These are phyloP conservation scores for Suillus subaureus DNA, from an alignment of 768 basidiomycete genomes.

Conservation along the genomic window DNA sequence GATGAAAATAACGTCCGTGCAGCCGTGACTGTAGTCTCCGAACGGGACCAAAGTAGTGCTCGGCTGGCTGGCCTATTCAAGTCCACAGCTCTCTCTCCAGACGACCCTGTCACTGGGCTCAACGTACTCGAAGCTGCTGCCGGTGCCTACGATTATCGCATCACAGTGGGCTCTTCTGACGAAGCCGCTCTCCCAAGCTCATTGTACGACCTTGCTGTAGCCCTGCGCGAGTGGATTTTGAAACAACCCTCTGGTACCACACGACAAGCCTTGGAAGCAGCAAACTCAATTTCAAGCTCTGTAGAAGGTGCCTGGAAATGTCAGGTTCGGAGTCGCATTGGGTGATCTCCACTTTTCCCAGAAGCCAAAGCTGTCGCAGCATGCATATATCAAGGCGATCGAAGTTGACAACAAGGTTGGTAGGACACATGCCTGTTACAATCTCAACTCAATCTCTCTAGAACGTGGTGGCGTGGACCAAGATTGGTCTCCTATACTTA, in stretches of 20 bases:
- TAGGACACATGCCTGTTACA: constrained; percentile 10
- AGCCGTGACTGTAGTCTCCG: too few species aligned
- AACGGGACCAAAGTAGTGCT: constrained; percentile 15
- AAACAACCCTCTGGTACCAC: constrained; percentile 24
- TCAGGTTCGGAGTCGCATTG: constrained; percentile 80
- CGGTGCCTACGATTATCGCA: constrained; percentile 61
- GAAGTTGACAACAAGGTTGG: constrained; percentile 83
- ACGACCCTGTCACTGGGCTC: constrained; percentile 30
- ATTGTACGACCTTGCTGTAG: constrained; percentile 73
- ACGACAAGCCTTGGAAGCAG: constrained; percentile 41
- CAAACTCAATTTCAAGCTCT: constrained; percentile 63
- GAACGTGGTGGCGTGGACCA: too few species aligned
- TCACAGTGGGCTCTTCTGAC: constrained; percentile 57
- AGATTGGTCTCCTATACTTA: constrained; percentile 48
- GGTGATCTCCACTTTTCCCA: constrained; percentile 70
- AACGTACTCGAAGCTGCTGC: constrained; percentile 54
- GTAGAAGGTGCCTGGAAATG: constrained; percentile 68
- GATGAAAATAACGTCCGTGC: too few species aligned
- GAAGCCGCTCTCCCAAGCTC: constrained; percentile 54
- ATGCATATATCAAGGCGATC: constrained; percentile 87
- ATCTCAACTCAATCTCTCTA: too few species aligned
- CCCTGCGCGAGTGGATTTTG: constrained; percentile 53
- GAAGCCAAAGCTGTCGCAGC: constrained; percentile 79
- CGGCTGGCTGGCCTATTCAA: constrained; percentile 46
- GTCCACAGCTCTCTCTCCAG: constrained; percentile 27